Conservation (phyloP, 306 rosid genomes). For the Luffa aegyptiaca region DNA sequence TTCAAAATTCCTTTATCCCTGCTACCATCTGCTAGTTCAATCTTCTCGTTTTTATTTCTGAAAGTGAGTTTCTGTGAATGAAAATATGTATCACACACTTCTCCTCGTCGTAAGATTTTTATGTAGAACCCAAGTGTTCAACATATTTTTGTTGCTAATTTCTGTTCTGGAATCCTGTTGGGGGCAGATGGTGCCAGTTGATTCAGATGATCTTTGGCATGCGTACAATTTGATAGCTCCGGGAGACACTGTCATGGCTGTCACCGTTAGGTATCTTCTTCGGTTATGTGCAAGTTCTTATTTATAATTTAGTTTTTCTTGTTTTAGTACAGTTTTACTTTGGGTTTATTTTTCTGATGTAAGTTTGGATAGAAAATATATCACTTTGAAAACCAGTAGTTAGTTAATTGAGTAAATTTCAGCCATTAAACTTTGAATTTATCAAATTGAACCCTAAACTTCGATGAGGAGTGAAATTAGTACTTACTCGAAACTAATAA, state of each 20-base stretch:
- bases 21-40: background rate
- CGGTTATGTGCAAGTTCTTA: background rate
- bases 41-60: background rate
- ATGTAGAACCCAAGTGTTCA: background rate
- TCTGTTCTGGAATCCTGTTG: constrained; percentile 8
- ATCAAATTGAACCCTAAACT: background rate
- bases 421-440: background rate
- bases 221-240: constrained; percentile 82
- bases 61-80: background rate
- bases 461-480: background rate
- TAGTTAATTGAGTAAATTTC: background rate
- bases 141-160: background rate
- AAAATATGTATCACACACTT: background rate
- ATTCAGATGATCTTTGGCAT: constrained; percentile 88
- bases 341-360: background rate
- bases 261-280: constrained; percentile 60
- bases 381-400: background rate
- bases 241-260: constrained; percentile 77
- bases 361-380: background rate
- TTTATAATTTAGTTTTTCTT: background rate
- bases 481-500: background rate
- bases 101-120: background rate
- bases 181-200: constrained; percentile 75
- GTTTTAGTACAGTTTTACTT: background rate
- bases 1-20: background rate